Percentiles rank a stretch among this genome's conserved stretches.
Evolutionary conservation across 495 filamentous ascomycete genomes (phyloP).

Genomic region (Neurospora intermedia): DNA sequence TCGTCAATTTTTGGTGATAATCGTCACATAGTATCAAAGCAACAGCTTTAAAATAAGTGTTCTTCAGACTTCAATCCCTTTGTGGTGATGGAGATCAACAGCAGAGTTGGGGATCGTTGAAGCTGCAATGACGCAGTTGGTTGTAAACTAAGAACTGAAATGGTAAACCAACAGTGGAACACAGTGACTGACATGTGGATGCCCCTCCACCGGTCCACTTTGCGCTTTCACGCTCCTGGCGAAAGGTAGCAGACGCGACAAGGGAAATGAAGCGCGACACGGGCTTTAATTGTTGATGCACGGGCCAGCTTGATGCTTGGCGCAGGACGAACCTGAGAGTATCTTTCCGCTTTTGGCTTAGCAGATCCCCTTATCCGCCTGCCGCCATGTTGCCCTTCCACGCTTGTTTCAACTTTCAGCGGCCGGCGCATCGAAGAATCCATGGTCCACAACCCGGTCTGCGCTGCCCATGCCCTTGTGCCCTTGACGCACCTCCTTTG

Average conservation of each 20-base stretch:
- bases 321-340: constrained; percentile 3
- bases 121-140: neutral
- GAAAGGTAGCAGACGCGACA: neutral
- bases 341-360: constrained; percentile 18
- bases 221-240: neutral
- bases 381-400: neutral
- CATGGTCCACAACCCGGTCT: neutral
- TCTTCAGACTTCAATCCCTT: neutral
- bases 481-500: constrained; percentile 9
- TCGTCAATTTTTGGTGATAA: neutral
- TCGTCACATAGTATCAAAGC: neutral
- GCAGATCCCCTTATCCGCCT: constrained; percentile 7
- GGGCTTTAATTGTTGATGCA: constrained; percentile 1
- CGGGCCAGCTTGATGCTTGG: constrained; percentile 12
- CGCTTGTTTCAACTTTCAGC: neutral
- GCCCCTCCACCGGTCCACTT: neutral
- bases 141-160: neutral
- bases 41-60: neutral
- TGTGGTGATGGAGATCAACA: neutral
- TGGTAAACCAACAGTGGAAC: neutral
- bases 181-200: neutral
- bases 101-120: neutral
- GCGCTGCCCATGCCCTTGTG: neutral
- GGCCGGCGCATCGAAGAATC: neutral
- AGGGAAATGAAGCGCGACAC: neutral